Evolutionary conservation across 2,329 filamentous ascomycete species (phyloP), one percentile per base, ranked within the genome.

Genomic region (Cytospora piceae): DNA sequence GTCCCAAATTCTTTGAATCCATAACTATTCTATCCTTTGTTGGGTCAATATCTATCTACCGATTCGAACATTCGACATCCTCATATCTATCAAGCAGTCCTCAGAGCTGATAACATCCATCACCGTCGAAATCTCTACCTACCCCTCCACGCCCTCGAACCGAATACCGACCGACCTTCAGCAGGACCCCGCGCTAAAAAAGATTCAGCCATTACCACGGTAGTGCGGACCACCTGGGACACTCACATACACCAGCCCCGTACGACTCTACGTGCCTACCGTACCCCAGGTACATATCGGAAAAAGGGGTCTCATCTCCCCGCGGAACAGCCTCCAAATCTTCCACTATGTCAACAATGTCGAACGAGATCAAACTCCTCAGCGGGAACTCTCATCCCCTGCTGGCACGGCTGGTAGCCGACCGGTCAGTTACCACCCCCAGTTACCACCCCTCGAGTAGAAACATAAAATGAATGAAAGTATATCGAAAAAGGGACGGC

Each of bases 281-380:
- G 39, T 37, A 37, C 34, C 34, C 34, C 34, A 54, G 62, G 52
- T 63, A 60, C 62, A 58, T 39, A 39, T 61, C 51, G 62, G 54
- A 58, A 57, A 57, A 55, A 37, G 54, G 57, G 54, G 37, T 49
- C 46, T 11, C 63, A 58, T 56, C 61, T 57, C 53, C 61, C 37
- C 11, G 37, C 55, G 65, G 37, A 52, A 55, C 37, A 32, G 52
- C 34, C 57, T 53, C 29, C 27, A 24, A 24, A 29, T 39, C 52
- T 46, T 57, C 57, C 67, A 67, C 61, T 54, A 68, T 68, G 67
- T 64, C 64, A 57, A 66, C 64, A 49, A 83, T 83, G 80, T 80
- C 81, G 58, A 83, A 83, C 77, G 81, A 83, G 73, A 82, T 83
- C 75, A 83, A 83, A 74, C 77, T 83, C 70, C 77, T 83, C 69